phyloP scores from a whole-genome alignment of 2,329 filamentous ascomycete genomes.

The Fusarium pseudonygamai region DNA sequence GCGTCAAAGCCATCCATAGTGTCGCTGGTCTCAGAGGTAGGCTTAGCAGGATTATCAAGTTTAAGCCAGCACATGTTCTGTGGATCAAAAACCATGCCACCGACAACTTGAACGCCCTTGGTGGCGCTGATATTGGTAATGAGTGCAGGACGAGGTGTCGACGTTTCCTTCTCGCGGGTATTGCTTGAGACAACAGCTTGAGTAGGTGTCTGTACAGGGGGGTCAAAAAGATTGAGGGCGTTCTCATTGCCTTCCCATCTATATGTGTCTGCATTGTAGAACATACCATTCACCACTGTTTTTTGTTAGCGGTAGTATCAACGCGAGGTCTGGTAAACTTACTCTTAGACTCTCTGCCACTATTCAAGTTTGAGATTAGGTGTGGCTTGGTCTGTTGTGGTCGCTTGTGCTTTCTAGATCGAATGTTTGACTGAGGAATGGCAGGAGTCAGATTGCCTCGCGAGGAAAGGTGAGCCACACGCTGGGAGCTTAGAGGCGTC shows the following conservation, averaged over 20 bases:
- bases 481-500: constrained; percentile 64
- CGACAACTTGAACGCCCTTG: constrained; percentile 90
- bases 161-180: constrained; percentile 64
- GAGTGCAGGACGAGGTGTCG: constrained; percentile 76
- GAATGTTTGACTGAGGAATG: constrained; percentile 53
- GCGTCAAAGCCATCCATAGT: constrained; percentile 73
- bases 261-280: constrained; percentile 87
- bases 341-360: constrained; percentile 83
- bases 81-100: constrained; percentile 99
- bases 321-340: constrained; percentile 47
- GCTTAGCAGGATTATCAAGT: constrained; percentile 62
- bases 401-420: constrained; percentile 66
- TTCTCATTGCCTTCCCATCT: constrained; percentile 98
- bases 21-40: constrained; percentile 62
- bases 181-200: constrained; percentile 54
- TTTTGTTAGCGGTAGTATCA: constrained; percentile 43
- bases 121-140: constrained; percentile 89
- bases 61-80: constrained; percentile 98
- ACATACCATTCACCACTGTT: constrained; percentile 91
- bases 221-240: constrained; percentile 80
- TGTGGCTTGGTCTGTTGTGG: constrained; percentile 80
- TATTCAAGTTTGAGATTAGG: constrained; percentile 84
- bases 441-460: constrained; percentile 57
- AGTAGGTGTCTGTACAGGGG: constrained; percentile 64
- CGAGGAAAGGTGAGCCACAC: constrained; percentile 62